Percentiles rank a stretch among this genome's conserved stretches.
These are phyloP conservation scores for Ustilago hordei DNA, from an alignment of 1,284 basidiomycete genomes.

Conservation along the genomic window DNA sequence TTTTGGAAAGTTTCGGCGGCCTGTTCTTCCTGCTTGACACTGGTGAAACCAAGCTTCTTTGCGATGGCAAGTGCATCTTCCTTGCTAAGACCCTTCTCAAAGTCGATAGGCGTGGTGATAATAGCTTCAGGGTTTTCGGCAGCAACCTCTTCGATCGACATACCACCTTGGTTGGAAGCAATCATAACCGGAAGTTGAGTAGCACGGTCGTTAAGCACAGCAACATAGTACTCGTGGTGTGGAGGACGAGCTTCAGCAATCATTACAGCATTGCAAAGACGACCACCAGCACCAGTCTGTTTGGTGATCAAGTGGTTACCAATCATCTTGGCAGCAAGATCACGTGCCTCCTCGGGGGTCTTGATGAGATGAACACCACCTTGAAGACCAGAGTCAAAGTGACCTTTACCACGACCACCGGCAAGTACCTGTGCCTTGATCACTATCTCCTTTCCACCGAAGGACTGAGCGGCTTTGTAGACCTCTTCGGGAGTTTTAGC, in stretches of 20 bases:
- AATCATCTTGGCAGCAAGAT: conserved; percentile 91
- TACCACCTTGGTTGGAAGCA: conserved; percentile 81
- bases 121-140: conserved; percentile 94
- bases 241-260: conserved; percentile 94
- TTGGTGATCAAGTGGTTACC: conserved; percentile 97
- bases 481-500: conserved; percentile 92
- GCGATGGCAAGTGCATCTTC: conserved; percentile 83
- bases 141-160: conserved; percentile 99
- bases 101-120: conserved; percentile 93
- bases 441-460: conserved; percentile 73
- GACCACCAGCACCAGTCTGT: conserved; percentile 92
- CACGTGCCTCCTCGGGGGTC: conserved; percentile 90
- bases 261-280: conserved; percentile 98
- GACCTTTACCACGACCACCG: conserved; percentile 97
- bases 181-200: conserved; percentile 91
- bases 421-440: conserved; percentile 99
- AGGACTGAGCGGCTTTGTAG: conserved; percentile 85
- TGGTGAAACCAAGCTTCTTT: conserved; percentile 89
- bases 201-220: conserved; percentile 93
- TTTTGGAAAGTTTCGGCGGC: conserved; percentile 95
- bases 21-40: conserved; percentile 78
- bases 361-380: conserved; percentile 97
- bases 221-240: conserved; percentile 97
- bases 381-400: conserved; percentile 94
- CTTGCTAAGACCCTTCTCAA: conserved; percentile 83